Base-by-base conservation (phyloP, 345 rosid species). In the Odontarrhena argentea region DNA sequence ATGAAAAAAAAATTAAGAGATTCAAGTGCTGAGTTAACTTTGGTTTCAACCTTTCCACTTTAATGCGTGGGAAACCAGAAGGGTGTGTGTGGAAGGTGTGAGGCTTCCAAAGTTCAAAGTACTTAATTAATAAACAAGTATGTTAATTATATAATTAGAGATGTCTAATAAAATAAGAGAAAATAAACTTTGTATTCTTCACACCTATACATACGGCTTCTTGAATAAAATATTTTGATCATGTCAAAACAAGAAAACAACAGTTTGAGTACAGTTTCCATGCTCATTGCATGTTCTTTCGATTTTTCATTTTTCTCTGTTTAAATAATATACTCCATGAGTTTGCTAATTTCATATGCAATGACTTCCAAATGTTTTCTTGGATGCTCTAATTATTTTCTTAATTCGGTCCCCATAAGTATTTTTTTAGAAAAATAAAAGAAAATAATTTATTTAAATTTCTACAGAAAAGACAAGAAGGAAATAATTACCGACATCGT, bases 51-150 rank as follows among this genome's bases (percentile, higher is more conserved):
- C 32, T 32, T 32, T 49, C 43, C 26, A 22, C 45, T 53, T 53
- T 60, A 62, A 40, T 74, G 78, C 65, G 60, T 61, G 74, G 78
- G 78, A 74, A 74, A 60, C 70, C 74, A 74, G 65, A 74, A 44
- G 51, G 65, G 78, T 68, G 62, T 50, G 11, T 48, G 6, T 40
- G 18, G 52, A 74, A 44, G 58, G 44, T 13, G 46, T 13, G 46
- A 61, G 68, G 59, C 73, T 67, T 61, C 58, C 58, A 22, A 50
- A 73, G 18, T 70, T 71, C 59, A 64, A 72, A 72, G 51, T 28
- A 7, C 28, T 28, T 18, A 18, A 18, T 62, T 12, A 58, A 32
- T 54, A 37, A 44, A 42, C 9, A 35, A 51, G 7, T 53, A 24
- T 18, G 13, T 54, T 61, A 0, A 61, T 43, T 32, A n/a, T 50